Evolutionary conservation across 768 basidiomycete species (phyloP).

Genomic region (Lactifluus subvellereus): DNA sequence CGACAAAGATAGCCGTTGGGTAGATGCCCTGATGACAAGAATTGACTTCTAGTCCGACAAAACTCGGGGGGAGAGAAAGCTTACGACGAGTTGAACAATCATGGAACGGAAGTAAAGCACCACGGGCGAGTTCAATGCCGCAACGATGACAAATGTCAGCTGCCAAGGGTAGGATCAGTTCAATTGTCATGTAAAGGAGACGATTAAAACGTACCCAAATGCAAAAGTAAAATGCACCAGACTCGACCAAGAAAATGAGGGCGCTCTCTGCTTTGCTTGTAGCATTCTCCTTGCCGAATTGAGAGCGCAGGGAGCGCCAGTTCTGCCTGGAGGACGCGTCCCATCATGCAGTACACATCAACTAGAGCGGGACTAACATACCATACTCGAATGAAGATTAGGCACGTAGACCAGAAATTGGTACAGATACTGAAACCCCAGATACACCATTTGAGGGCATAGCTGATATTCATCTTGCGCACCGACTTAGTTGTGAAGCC

Average conservation of each 20-base stretch:
- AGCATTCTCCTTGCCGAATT: neutral
- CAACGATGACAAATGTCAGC: neutral
- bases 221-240: slow-evolving; percentile 6
- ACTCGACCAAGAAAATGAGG: slow-evolving; percentile 10
- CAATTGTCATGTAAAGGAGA: neutral
- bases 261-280: neutral
- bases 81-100: slow-evolving; percentile 14
- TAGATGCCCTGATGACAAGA: slow-evolving; percentile 10
- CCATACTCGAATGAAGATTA: slow-evolving; percentile 14
- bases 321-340: neutral
- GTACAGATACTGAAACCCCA: slow-evolving; percentile 7
- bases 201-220: neutral
- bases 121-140: neutral
- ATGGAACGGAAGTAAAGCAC: slow-evolving; percentile 1
- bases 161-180: neutral
- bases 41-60: neutral
- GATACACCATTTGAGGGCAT: neutral
- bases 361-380: neutral
- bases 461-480: neutral
- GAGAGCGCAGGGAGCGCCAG: neutral
- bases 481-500: neutral
- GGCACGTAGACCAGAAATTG: slow-evolving; percentile 15
- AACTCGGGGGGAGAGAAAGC: neutral
- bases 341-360: neutral
- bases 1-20: slow-evolving; percentile 7